phyloP scores from a whole-genome alignment of 495 filamentous ascomycete species.

The Rostrohypoxylon terebratum region DNA sequence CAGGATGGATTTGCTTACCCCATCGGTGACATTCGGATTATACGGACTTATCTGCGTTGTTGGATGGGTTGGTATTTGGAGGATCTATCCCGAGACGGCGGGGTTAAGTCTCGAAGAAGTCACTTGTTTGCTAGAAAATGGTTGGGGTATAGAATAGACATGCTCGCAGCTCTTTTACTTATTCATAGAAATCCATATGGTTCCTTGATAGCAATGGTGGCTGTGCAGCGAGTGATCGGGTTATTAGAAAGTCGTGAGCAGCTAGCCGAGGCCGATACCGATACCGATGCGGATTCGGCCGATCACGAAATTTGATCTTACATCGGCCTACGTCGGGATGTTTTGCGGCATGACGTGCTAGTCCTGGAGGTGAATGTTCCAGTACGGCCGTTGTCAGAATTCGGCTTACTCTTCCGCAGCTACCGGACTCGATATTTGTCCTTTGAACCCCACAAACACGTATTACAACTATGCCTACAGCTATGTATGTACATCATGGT shows the following conservation, averaged over 20 bases:
- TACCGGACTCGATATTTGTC: background rate
- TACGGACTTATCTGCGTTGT: conserved; percentile 76
- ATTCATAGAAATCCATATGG: background rate
- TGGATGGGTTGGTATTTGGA: conserved; percentile 75
- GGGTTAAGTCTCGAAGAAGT: conserved; percentile 86
- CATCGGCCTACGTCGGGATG: conserved; percentile 8
- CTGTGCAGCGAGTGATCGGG: background rate
- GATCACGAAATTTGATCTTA: background rate
- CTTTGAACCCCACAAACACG: background rate
- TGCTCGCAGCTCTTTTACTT: background rate
- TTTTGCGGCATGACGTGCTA: background rate
- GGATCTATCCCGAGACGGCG: conserved; percentile 86
- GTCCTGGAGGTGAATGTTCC: conserved; percentile 3
- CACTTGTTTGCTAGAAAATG: conserved; percentile 75
- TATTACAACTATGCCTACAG: background rate
- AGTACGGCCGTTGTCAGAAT: conserved; percentile 6
- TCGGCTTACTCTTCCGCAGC: background rate
- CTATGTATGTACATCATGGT: background rate
- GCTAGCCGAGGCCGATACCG: conserved; percentile 9
- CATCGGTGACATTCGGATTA: conserved; percentile 79
- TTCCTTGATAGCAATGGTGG: background rate
- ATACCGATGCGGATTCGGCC: background rate
- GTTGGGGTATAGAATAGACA: conserved; percentile 72
- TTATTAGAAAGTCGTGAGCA: background rate
- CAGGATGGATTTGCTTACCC: conserved; percentile 76